Evolutionary conservation across 2,329 filamentous ascomycete species (phyloP), one percentile per base, ranked within the genome.

Genomic region (Dactylellina drechsleri): DNA sequence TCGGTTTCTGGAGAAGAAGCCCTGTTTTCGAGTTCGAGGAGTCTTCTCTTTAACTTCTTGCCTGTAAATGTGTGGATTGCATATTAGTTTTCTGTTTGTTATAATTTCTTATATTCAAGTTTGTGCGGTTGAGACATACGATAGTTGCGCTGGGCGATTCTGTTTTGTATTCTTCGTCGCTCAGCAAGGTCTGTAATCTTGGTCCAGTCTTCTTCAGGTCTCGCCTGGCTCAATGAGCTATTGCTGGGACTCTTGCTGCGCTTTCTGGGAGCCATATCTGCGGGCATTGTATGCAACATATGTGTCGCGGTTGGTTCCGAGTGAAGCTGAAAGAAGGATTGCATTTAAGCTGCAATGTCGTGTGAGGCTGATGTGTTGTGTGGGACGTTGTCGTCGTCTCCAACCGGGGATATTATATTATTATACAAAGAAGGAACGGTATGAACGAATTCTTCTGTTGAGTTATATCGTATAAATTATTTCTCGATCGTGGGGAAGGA

Each of bases 41-140:
- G 86, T 80, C 91, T 89, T 85, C 90, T 91, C 90, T 95, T 94
- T 79, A 94, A 89, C 88, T 94, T 94, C 88, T 94, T 94, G 87
- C 92, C 91, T 93, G 80, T 71, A 65, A 13, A n/a, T 23, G 47
- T 16, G 12, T 6, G 43, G 49, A 59, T 31, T 31, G 20, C 10
- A 66, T 66, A 54, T 66, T 67, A 68, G 58, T 52, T 50, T 59
- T 62, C 15, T 15, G 43, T 61, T 28, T n/a, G 16, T 13, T 7
- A 40, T 15, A 4, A 10, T 16, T 57, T 43, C 26, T 53, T 5
- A 50, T 41, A 20, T 56, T n/a, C 43, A 26, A n/a, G 43, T 18
- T 47, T 47, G 43, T 20, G 23, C 28, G 60, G 26, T 57, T 54
- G 16, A 40, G 58, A 84, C 86, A 81, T 81, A 89, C 87, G 88